Percentiles rank a stretch among this genome's conserved stretches.
Evolutionary conservation across 176 grass and related monocot genomes (phyloP).

Genomic region (Lolium multiflorum): DNA sequence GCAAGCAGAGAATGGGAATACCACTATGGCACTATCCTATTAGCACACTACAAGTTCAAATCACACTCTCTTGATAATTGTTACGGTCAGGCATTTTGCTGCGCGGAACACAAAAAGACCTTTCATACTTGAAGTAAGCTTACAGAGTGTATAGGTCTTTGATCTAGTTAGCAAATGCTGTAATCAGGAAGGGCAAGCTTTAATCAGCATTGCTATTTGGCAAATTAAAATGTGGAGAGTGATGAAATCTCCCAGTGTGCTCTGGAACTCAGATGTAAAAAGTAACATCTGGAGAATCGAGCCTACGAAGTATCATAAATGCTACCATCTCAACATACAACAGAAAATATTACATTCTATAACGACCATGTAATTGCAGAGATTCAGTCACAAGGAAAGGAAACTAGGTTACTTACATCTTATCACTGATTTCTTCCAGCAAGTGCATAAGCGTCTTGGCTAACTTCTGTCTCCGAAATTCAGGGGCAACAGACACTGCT

Average conservation of each 20-base stretch:
- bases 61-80: neutral
- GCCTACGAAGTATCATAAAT: neutral
- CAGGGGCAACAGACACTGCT: constrained; percentile 86
- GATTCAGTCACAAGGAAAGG: constrained; percentile 7
- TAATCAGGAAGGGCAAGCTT: neutral
- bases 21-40: neutral
- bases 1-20: neutral
- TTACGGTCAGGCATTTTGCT: neutral
- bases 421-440: constrained; percentile 92
- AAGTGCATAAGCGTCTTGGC: constrained; percentile 96
- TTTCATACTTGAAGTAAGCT: neutral
- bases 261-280: neutral
- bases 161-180: constrained; percentile 12
- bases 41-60: neutral
- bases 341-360: neutral
- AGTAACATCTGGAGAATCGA: neutral
- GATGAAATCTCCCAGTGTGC: neutral
- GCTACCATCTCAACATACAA: neutral
- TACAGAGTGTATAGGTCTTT: neutral
- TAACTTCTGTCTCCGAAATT: constrained; percentile 87
- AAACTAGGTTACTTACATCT: constrained; percentile 65
- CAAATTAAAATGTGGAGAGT: neutral
- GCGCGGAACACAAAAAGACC: neutral
- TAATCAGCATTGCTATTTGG: neutral
- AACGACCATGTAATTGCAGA: neutral